A percentile compares a stretch with the other conserved stretches of the same genome.
These are phyloP conservation scores for Elymus sibiricus DNA, from an alignment of 176 grass and related monocot genomes.

Conservation along the genomic window DNA sequence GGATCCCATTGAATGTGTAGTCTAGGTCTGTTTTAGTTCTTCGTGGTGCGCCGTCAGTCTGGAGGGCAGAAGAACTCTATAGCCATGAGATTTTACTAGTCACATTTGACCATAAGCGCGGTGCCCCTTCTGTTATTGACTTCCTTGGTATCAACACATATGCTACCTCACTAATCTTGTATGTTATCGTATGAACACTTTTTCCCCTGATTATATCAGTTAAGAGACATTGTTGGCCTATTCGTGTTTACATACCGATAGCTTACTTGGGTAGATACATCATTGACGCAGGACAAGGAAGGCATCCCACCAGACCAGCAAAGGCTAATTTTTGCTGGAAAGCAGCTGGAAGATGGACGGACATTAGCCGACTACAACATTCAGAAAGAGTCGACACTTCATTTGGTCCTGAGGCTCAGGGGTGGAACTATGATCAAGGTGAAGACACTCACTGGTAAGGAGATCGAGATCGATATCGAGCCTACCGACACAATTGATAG, in stretches of 20 bases:
- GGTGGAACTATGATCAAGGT: constrained; percentile 55
- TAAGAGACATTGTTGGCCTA: background rate
- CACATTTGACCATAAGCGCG: background rate
- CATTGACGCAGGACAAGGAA: constrained; percentile 28
- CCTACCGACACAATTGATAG: constrained; percentile 41
- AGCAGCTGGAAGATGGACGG: constrained; percentile 46
- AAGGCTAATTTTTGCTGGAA: constrained; percentile 49
- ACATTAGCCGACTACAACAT: constrained; percentile 55
- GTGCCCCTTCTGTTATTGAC: too few species aligned
- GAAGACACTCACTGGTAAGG: constrained; percentile 51
- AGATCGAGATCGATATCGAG: constrained; percentile 53
- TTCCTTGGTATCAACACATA: background rate
- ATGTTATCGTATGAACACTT: background rate
- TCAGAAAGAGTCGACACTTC: constrained; percentile 53
- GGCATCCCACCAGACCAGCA: constrained; percentile 42
- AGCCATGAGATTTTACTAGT: background rate
- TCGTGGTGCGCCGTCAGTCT: background rate
- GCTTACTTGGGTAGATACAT: background rate
- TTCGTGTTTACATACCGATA: background rate
- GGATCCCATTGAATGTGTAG: background rate
- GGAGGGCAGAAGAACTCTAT: background rate
- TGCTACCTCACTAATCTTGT: background rate
- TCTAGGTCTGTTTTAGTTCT: background rate
- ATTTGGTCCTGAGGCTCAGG: constrained; percentile 45
- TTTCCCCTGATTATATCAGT: background rate